Conservation (phyloP, 805 yeast species). For the Myxozyma neglecta region DNA sequence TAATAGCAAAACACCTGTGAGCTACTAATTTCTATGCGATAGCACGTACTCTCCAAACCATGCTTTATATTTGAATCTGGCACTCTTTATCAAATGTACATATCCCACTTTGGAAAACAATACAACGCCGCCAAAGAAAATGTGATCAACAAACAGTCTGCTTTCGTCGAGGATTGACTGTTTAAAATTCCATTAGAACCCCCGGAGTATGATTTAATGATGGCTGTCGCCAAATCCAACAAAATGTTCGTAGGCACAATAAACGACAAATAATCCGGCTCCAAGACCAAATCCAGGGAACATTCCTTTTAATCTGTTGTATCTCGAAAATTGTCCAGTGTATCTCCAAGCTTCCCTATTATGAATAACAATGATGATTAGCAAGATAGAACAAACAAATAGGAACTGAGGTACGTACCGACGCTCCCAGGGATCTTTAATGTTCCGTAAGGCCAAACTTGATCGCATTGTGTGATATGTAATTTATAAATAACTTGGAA, state of each 20-base stretch:
- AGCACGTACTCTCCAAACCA: neutral
- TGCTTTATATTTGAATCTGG: neutral
- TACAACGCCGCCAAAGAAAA: neutral
- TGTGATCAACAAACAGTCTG: neutral
- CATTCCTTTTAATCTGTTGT: constrained; percentile 64
- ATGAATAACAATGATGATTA: neutral
- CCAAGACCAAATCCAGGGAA: constrained; percentile 84
- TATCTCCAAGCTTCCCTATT: constrained; percentile 90
- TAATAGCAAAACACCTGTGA: neutral
- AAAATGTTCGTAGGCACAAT: constrained; percentile 57
- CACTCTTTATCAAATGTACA: neutral
- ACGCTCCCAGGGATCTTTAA: constrained; percentile 53
- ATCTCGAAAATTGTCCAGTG: constrained; percentile 74
- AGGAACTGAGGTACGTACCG: constrained; percentile 40
- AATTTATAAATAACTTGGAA: too few species aligned
- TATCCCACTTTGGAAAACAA: neutral
- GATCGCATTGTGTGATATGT: constrained; percentile 14
- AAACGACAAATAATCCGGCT: constrained; percentile 67
- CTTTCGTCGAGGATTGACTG: too few species aligned
- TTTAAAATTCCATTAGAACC: neutral
- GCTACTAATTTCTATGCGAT: neutral
- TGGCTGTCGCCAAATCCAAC: constrained; percentile 22
- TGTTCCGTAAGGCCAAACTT: constrained; percentile 14
- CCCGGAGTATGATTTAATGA: neutral
- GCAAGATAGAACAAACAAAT: neutral